A percentile compares a stretch with the other conserved stretches of the same genome.
Conservation (phyloP, 106 monocot species). For the Apostasia ramifera region DNA sequence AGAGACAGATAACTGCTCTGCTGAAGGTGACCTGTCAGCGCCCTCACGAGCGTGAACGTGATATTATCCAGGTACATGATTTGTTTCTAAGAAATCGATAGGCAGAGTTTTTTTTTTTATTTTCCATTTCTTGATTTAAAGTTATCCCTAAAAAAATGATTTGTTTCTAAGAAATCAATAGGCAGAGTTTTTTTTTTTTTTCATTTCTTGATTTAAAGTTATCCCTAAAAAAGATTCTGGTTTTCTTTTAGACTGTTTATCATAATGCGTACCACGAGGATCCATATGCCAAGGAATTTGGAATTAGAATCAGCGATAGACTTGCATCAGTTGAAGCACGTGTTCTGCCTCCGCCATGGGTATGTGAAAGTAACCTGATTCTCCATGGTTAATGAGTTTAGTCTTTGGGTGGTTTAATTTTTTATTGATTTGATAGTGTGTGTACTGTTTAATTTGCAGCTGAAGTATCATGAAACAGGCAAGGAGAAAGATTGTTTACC, state of each 20-base stretch:
- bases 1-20: constrained; percentile 49
- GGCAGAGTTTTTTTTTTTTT: too few relatives aligned
- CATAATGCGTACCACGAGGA: constrained; percentile 47
- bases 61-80: constrained; percentile 31
- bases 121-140: not conserved
- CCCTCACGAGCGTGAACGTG: constrained; percentile 42
- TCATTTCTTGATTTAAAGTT: not conserved
- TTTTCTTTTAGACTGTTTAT: constrained; percentile 27
- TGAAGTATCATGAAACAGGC: constrained; percentile 57
- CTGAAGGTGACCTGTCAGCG: constrained; percentile 50
- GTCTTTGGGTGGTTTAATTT: not conserved
- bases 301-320: constrained; percentile 48
- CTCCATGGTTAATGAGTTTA: not conserved
- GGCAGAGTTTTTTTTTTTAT: too few relatives aligned
- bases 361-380: constrained; percentile 6
- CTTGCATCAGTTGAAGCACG: constrained; percentile 52
- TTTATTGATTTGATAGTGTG: not conserved
- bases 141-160: too few relatives aligned
- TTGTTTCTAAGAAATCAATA: not conserved
- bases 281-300: constrained; percentile 57
- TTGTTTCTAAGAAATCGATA: not conserved
- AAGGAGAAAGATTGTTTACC: constrained; percentile 51
- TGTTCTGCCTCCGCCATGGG: constrained; percentile 57
- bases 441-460: constrained; percentile 14
- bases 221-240: too few relatives aligned